phyloP scores from a whole-genome alignment of 352 stramenopile species.

The Phytopythium montanum region DNA sequence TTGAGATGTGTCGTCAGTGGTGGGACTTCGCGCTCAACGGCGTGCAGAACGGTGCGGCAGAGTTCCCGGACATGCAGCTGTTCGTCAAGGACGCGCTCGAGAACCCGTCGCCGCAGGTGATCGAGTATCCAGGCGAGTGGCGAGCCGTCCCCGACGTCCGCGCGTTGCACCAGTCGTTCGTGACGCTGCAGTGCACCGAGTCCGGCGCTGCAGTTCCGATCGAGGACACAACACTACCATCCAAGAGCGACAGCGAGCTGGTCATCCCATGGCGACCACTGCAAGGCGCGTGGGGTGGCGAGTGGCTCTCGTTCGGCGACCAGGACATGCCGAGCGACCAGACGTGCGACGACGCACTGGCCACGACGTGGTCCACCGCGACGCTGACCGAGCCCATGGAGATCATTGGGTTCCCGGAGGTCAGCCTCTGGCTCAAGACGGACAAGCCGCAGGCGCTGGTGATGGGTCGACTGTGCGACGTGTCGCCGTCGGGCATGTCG shows the following conservation, averaged over 20 bases:
- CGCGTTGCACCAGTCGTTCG: constrained; percentile 30
- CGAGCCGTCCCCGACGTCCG: constrained; percentile 24
- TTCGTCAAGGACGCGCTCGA: constrained; percentile 40
- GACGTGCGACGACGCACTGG: constrained; percentile 28
- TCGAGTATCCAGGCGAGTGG: constrained; percentile 41
- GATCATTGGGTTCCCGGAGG: constrained; percentile 37
- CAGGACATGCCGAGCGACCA: constrained; percentile 47
- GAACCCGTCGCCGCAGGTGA: constrained; percentile 27
- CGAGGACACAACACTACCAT: constrained; percentile 5
- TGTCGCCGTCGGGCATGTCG: constrained; percentile 38
- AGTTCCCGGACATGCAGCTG: constrained; percentile 40
- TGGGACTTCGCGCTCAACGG: constrained; percentile 39
- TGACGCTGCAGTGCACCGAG: constrained; percentile 24
- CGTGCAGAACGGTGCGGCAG: constrained; percentile 13
- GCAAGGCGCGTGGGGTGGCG: constrained; percentile 43
- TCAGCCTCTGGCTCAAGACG: constrained; percentile 30
- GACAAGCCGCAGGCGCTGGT: constrained; percentile 33
- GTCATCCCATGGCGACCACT: constrained; percentile 24
- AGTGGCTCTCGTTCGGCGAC: constrained; percentile 50
- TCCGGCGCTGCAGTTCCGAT: constrained; percentile 9
- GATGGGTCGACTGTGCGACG: constrained; percentile 37
- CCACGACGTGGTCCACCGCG: constrained; percentile 25
- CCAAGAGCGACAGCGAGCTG: constrained; percentile 12
- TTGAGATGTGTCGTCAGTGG: constrained; percentile 47
- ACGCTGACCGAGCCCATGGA: constrained; percentile 19